phyloP scores from a whole-genome alignment of 768 basidiomycete genomes.

The Suillus cothurnatus region DNA sequence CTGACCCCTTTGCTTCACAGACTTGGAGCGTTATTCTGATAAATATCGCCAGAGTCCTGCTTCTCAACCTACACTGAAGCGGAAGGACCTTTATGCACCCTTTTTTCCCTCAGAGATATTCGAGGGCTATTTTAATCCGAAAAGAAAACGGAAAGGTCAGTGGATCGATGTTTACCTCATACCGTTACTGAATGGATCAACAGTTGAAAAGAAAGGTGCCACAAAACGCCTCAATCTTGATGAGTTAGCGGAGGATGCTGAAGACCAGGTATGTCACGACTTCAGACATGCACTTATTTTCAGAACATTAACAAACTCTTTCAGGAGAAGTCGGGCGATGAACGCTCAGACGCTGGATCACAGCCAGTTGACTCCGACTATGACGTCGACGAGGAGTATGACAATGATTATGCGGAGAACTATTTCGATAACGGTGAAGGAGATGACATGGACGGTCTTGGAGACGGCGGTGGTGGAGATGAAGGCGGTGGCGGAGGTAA shows the following conservation, averaged over 20 bases:
- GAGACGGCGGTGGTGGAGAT: slow-evolving; percentile 66
- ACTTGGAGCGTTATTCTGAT: slow-evolving; percentile 81
- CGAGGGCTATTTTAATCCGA: slow-evolving; percentile 79
- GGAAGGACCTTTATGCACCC: slow-evolving; percentile 67
- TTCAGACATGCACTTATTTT: neutral
- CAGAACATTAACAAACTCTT: neutral
- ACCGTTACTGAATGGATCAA: neutral
- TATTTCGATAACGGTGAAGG: slow-evolving; percentile 91
- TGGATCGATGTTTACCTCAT: neutral
- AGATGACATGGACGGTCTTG: slow-evolving; percentile 78
- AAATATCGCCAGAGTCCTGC: slow-evolving; percentile 69
- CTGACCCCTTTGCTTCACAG: slow-evolving; percentile 37
- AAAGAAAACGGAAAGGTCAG: slow-evolving; percentile 59
- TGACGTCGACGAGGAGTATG: slow-evolving; percentile 88
- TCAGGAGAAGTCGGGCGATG: slow-evolving; percentile 73
- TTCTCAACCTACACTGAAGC: slow-evolving; percentile 67
- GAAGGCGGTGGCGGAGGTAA: slow-evolving; percentile 61
- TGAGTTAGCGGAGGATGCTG: slow-evolving; percentile 65
- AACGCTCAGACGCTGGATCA: slow-evolving; percentile 67
- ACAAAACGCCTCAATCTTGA: slow-evolving; percentile 62
- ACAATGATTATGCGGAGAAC: slow-evolving; percentile 89
- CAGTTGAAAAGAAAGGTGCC: slow-evolving; percentile 33
- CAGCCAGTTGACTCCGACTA: slow-evolving; percentile 73
- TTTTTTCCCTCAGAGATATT: slow-evolving; percentile 82
- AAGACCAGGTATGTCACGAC: slow-evolving; percentile 48